Base-by-base conservation (phyloP, 2,329 filamentous ascomycete species). In the Fusarium tricinctum region DNA sequence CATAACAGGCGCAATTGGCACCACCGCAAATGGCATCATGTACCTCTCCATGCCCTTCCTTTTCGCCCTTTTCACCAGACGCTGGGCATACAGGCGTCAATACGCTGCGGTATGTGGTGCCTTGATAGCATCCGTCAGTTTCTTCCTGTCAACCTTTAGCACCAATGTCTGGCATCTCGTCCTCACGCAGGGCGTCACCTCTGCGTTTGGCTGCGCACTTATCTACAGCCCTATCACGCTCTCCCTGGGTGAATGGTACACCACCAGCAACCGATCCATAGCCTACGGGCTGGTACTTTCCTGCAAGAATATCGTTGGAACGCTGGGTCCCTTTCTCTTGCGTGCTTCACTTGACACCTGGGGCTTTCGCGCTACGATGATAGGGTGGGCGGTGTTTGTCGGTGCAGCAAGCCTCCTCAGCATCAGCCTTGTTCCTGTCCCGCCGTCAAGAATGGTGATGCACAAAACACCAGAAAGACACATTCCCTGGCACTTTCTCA, bases 31-130 rank as follows among this genome's bases (percentile, higher is more conserved):
- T 35, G 50, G 50, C 17, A 47, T 53, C 40, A 53, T 53, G 50
- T 53, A 53, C 30, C 50, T 53, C 5, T 53, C 50, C 3, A 53
- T 53, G 50, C 50, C 50, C 17, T 53, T 53, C 19, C 50, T 53
- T 4, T 53, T 53, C 40, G 50, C 50, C 2, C 8, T 53, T 6
- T 53, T 53, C 50, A 53, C 50, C 7, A 53, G 42, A 14, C 30
- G 50, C 6, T 53, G 50, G 50, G 50, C 55, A 10, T 43, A 58
- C 14, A 26, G 38, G 6, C 49, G 49, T 3, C 35, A 45, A 6
- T 38, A 52, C 19, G 49, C 49, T 6, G 49, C 49, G 10, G 43
- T 52, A 12, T 52, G 49, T 17, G 49, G 49, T 45, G 49, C 49
- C 8, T 12, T 52, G 2, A 52, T 52, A 2, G 49, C 49, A 2